Evolutionary conservation across 345 rosid species (phyloP).

Genomic region (Pistacia atlantica): DNA sequence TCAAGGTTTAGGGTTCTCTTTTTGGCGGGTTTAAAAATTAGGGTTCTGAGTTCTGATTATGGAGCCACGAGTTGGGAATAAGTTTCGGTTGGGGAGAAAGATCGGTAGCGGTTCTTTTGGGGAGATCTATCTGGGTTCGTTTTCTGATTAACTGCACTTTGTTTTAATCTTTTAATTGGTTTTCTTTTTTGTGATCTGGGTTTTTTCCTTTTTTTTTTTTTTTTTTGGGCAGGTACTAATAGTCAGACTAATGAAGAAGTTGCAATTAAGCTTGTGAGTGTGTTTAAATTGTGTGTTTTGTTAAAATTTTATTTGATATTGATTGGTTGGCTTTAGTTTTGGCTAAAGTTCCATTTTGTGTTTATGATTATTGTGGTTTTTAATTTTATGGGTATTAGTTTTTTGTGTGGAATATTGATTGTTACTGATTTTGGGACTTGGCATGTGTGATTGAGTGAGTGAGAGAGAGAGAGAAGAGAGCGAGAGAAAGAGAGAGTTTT

Average conservation of each 20-base stretch:
- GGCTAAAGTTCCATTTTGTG: background rate
- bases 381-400: background rate
- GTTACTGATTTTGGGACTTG: background rate
- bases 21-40: background rate
- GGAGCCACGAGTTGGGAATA: constrained; percentile 90
- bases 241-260: constrained; percentile 91
- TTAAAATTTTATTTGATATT: background rate
- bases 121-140: constrained; percentile 93
- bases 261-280: constrained; percentile 92
- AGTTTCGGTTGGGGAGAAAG: constrained; percentile 90
- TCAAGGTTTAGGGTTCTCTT: constrained; percentile 1
- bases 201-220: background rate
- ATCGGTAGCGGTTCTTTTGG: constrained; percentile 99
- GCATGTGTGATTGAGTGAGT: background rate
- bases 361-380: background rate
- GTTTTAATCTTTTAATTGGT: background rate
- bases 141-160: background rate
- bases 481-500: background rate
- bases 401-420: background rate
- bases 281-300: constrained; percentile 3
- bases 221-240: constrained; percentile 59
- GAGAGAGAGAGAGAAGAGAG: background rate
- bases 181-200: background rate
- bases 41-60: constrained; percentile 31
- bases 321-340: background rate